These are phyloP conservation scores for Suhomyces pyralidae DNA, from an alignment of 805 yeast species.

Conservation along the genomic window DNA sequence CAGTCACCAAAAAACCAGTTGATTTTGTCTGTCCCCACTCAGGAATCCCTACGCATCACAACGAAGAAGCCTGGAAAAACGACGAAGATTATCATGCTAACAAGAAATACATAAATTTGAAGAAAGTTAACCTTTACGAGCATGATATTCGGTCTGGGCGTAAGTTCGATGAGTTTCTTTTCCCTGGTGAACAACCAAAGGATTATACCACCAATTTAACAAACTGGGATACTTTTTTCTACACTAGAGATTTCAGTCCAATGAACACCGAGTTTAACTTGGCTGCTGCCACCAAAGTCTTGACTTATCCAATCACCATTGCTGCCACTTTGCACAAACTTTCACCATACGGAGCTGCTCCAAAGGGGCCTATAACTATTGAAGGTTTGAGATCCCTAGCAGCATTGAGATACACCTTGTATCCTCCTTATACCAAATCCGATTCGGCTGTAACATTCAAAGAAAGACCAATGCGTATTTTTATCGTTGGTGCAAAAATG, in stretches of 20 bases:
- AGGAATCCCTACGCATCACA: conserved; percentile 96
- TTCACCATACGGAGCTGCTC: conserved; percentile 78
- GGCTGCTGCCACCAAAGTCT: conserved; percentile 92
- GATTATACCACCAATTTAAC: conserved; percentile 75
- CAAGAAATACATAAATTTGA: conserved; percentile 68
- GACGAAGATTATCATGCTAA: conserved; percentile 70
- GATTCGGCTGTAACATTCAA: conserved; percentile 55
- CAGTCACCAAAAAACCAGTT: conserved; percentile 79
- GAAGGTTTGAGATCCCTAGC: conserved; percentile 94
- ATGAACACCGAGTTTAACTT: conserved; percentile 97
- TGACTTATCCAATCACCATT: conserved; percentile 89
- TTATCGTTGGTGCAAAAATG: conserved; percentile 86
- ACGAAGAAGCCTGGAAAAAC: conserved; percentile 81
- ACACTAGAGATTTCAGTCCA: conserved; percentile 87
- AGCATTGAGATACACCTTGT: conserved; percentile 85
- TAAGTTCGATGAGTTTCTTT: conserved; percentile 91
- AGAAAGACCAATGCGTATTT: conserved; percentile 86
- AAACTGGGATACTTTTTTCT: conserved; percentile 90
- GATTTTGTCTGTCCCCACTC: conserved; percentile 87
- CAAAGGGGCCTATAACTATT: conserved; percentile 82
- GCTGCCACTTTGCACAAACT: conserved; percentile 78
- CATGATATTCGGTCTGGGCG: conserved; percentile 94
- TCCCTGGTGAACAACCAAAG: conserved; percentile 74
- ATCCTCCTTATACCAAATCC: conserved; percentile 51
- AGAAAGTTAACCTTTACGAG: conserved; percentile 87